These are phyloP conservation scores for Chaetomium sp. DNA, from an alignment of 2,329 filamentous ascomycete genomes.

Conservation along the genomic window DNA sequence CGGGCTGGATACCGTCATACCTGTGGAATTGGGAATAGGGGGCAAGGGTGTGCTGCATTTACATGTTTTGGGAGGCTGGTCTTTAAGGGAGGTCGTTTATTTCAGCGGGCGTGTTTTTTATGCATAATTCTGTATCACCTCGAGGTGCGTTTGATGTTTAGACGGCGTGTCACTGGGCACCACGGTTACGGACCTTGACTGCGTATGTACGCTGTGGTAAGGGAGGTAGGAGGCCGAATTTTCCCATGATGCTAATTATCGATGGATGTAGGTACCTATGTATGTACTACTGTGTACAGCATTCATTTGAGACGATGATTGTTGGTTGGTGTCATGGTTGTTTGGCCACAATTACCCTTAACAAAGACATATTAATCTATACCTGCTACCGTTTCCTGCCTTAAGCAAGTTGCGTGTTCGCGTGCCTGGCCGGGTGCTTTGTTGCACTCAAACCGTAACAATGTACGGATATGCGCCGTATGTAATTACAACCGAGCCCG, in stretches of 20 bases:
- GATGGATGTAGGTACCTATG: too few species aligned
- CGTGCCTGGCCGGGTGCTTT: not conserved
- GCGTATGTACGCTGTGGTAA: not conserved
- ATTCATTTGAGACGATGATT: too few species aligned
- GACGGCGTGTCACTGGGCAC: not conserved
- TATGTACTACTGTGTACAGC: too few species aligned
- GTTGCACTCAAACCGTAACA: too few species aligned
- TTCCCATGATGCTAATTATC: too few species aligned
- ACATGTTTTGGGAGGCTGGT: not conserved
- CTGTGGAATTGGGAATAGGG: not conserved
- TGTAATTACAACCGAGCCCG: not conserved
- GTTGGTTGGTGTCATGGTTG: too few species aligned
- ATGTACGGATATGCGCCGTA: not conserved
- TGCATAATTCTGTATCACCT: not conserved
- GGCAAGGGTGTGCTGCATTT: not conserved
- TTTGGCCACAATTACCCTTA: too few species aligned
- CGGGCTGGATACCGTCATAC: not conserved
- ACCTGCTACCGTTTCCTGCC: not conserved
- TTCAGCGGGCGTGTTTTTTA: not conserved
- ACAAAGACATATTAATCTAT: too few species aligned
- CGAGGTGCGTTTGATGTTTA: not conserved
- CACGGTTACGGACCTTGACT: not conserved
- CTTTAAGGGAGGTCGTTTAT: not conserved
- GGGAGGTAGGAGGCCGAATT: too few species aligned
- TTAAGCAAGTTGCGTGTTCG: too few species aligned